Evolutionary conservation across 106 monocot species (phyloP).

Genomic region (Ottelia alismoides): DNA sequence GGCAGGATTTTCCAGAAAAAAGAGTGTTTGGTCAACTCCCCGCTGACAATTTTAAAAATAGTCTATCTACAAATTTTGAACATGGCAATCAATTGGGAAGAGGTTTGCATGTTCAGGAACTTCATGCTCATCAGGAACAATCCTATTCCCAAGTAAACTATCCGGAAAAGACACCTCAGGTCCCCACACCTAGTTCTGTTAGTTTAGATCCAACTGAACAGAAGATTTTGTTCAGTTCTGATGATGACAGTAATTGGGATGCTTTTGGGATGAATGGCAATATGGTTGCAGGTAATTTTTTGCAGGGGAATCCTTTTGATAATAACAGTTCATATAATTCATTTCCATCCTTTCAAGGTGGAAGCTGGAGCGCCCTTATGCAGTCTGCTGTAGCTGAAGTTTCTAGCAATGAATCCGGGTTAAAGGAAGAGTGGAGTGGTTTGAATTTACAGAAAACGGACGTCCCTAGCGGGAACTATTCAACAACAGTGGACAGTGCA

Average conservation of each 20-base stretch:
- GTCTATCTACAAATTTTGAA: constrained; percentile 33
- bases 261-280: constrained; percentile 16
- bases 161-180: constrained; percentile 20
- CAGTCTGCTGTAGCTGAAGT: constrained; percentile 73
- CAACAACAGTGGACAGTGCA: too few species aligned
- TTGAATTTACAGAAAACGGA: constrained; percentile 44
- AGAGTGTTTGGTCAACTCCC: constrained; percentile 14
- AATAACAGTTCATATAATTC: constrained; percentile 29
- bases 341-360: constrained; percentile 62
- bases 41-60: constrained; percentile 17
- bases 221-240: constrained; percentile 61
- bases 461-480: too few species aligned
- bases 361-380: constrained; percentile 98
- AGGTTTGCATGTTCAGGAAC: constrained; percentile 24
- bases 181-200: constrained; percentile 25
- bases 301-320: constrained; percentile 31
- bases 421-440: constrained; percentile 77
- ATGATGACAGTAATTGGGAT: constrained; percentile 43
- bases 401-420: constrained; percentile 63
- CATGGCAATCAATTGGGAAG: constrained; percentile 15
- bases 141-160: constrained; percentile 16
- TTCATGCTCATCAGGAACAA: constrained; percentile 16
- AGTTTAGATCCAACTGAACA: constrained; percentile 80
- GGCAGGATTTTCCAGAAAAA: constrained; percentile 29
- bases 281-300: constrained; percentile 8